Percentiles rank a stretch among this genome's conserved stretches.
Conservation (phyloP, 2,329 filamentous ascomycete genomes). For the Aspergillus cejpii region DNA sequence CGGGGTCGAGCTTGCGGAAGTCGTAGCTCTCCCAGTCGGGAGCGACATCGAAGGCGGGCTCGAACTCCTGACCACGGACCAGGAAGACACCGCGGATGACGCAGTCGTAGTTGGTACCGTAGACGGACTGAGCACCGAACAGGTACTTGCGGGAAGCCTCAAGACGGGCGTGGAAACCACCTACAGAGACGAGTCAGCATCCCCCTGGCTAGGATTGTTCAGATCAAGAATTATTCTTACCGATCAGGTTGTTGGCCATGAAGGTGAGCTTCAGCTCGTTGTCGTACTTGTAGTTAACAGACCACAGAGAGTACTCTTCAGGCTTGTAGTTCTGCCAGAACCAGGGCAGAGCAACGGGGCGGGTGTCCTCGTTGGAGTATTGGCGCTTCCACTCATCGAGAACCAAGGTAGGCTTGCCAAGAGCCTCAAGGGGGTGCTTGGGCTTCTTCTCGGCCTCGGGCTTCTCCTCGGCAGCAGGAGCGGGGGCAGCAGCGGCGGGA, state of each 20-base stretch:
- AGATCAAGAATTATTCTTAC: conserved; percentile 32
- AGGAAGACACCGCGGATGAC: conserved; percentile 90
- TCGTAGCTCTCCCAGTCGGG: conserved; percentile 95
- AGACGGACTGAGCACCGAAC: conserved; percentile 86
- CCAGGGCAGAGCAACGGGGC: conserved; percentile 77
- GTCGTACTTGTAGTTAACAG: conserved; percentile 97
- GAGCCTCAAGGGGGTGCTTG: conserved; percentile 90
- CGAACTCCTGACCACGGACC: conserved; percentile 81
- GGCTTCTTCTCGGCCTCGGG: conserved; percentile 68
- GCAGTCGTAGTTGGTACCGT: conserved; percentile 79
- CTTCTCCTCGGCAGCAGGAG: conserved; percentile 46
- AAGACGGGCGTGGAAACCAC: conserved; percentile 94
- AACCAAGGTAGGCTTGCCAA: conserved; percentile 70
- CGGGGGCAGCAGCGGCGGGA: conserved; percentile 53
- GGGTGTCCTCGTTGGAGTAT: conserved; percentile 94
- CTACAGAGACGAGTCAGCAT: conserved; percentile 28
- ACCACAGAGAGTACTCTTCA: conserved; percentile 94
- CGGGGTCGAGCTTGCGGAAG: conserved; percentile 93
- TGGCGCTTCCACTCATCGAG: conserved; percentile 98
- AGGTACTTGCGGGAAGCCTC: conserved; percentile 97
- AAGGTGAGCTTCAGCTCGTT: conserved; percentile 94
- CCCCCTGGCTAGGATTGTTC: background rate
- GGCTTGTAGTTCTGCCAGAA: conserved; percentile 97
- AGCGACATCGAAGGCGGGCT: conserved; percentile 89
- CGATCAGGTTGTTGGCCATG: conserved; percentile 99